These are phyloP conservation scores for Myriosclerotinia curreyana DNA, from an alignment of 2,329 filamentous ascomycete species.

Conservation along the genomic window DNA sequence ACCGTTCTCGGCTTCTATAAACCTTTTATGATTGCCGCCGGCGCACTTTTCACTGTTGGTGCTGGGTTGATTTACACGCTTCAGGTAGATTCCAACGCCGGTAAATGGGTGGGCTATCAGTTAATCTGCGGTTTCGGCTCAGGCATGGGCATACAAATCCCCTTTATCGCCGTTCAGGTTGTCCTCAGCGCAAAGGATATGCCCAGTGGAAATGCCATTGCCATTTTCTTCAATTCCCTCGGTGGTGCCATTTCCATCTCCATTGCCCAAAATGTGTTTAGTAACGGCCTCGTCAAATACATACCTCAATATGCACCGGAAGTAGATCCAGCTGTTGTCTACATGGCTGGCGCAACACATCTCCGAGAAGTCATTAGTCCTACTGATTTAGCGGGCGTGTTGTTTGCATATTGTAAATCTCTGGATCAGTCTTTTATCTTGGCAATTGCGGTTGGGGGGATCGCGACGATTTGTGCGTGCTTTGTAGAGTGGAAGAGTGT, in stretches of 20 bases:
- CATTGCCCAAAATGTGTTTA: slow-evolving; percentile 52
- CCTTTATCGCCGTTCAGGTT: slow-evolving; percentile 51
- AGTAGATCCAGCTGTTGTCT: slow-evolving; percentile 43
- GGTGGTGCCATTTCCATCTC: slow-evolving; percentile 56
- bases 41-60: slow-evolving; percentile 45
- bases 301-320: slow-evolving; percentile 37
- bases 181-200: slow-evolving; percentile 52
- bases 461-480: slow-evolving; percentile 34
- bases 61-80: slow-evolving; percentile 46
- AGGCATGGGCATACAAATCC: slow-evolving; percentile 47
- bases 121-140: slow-evolving; percentile 48
- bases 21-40: slow-evolving; percentile 47
- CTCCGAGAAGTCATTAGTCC: slow-evolving; percentile 41
- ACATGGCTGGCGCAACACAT: slow-evolving; percentile 44
- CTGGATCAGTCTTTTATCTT: slow-evolving; percentile 35
- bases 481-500: slow-evolving; percentile 39
- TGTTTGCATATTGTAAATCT: slow-evolving; percentile 43
- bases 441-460: slow-evolving; percentile 35
- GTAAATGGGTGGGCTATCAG: slow-evolving; percentile 54
- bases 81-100: slow-evolving; percentile 44
- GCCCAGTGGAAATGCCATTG: slow-evolving; percentile 53
- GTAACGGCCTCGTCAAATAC: slow-evolving; percentile 34
- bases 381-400: slow-evolving; percentile 41
- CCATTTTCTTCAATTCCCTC: slow-evolving; percentile 58
- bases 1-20: slow-evolving; percentile 45